Base-by-base conservation (phyloP, 2,329 filamentous ascomycete species). In the Eutypella sp. region DNA sequence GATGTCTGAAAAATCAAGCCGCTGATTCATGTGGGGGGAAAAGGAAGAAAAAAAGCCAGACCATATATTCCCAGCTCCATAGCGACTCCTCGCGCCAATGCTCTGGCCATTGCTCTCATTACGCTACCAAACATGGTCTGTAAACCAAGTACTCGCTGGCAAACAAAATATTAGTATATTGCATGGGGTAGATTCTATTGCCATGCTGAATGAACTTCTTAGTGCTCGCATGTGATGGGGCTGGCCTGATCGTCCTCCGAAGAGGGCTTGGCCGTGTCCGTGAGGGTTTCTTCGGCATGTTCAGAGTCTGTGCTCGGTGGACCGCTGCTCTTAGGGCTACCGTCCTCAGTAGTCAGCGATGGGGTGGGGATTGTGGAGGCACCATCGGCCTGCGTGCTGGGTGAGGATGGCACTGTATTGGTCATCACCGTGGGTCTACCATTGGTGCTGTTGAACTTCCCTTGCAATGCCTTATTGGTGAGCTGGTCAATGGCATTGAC, bases 271-370 rank as follows among this genome's bases (percentile, higher is more conserved):
- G 39, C 23, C 37, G 54, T 54, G 10, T 66, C 63, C 16, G 62
- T 60, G 10, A 59, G 54, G 7, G 58, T 56, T 24, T 67, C 66
- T 20, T 69, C 73, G 13, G 69, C 62, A 41, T 78, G 76, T 57
- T 81, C 82, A 31, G 73, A 73, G 52, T 74, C 80, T 2, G 81
- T 79, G 63, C 82, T 87, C 4, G 82, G 78, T 2, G 83, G 73
- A 48, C 77, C 82, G 60, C 73, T 82, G 61, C 79, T 87, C 56
- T 82, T 80, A 2, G 83, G 83, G 51, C 81, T 87, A 59, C 86
- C 86, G 33, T 79, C 79, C 56, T 84, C 84, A 54, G 78, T 84
- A 2, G 83, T 86, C 44, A 88, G 73, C 19, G 75, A 74, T 2
- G 85, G 86, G 1, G 84, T 85, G 8, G 82, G 79, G 1, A 77